Conservation (phyloP, 2,329 filamentous ascomycete genomes). For the Cyphellophora attinorum region DNA sequence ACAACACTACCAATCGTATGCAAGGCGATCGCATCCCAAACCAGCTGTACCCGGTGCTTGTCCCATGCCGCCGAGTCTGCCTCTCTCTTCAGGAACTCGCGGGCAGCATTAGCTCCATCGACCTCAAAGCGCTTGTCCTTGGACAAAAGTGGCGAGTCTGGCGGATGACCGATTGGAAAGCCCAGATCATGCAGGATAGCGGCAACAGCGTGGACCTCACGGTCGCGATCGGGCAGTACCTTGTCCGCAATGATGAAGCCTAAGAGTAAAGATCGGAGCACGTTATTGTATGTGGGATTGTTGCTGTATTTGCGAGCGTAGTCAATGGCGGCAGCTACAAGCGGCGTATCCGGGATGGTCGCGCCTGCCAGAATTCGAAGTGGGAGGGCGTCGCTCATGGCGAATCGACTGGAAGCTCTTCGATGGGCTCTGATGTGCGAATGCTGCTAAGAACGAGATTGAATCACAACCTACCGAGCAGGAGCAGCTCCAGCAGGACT, state of each 20-base stretch:
- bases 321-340: constrained; percentile 15
- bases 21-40: constrained; percentile 43
- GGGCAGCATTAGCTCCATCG: constrained; percentile 37
- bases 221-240: constrained; percentile 18
- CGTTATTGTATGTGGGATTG: constrained; percentile 16
- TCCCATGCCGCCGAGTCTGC: constrained; percentile 25
- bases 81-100: constrained; percentile 24
- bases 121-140: constrained; percentile 41
- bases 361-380: constrained; percentile 15
- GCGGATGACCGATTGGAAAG: constrained; percentile 23
- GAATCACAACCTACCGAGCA: too few relatives aligned
- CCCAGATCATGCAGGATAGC: constrained; percentile 21
- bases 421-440: too few relatives aligned
- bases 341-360: constrained; percentile 17
- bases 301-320: constrained; percentile 13
- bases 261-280: constrained; percentile 28
- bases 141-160: constrained; percentile 26
- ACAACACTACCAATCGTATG: constrained; percentile 22
- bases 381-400: too few relatives aligned
- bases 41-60: constrained; percentile 32
- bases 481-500: too few relatives aligned
- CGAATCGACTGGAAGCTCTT: too few relatives aligned
- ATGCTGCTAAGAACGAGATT: too few relatives aligned
- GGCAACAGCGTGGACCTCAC: constrained; percentile 15
- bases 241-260: constrained; percentile 26